A percentile compares a stretch with the other conserved stretches of the same genome.
These are phyloP conservation scores for Claviceps capensis DNA, from an alignment of 2,329 filamentous ascomycete species.

Conservation along the genomic window DNA sequence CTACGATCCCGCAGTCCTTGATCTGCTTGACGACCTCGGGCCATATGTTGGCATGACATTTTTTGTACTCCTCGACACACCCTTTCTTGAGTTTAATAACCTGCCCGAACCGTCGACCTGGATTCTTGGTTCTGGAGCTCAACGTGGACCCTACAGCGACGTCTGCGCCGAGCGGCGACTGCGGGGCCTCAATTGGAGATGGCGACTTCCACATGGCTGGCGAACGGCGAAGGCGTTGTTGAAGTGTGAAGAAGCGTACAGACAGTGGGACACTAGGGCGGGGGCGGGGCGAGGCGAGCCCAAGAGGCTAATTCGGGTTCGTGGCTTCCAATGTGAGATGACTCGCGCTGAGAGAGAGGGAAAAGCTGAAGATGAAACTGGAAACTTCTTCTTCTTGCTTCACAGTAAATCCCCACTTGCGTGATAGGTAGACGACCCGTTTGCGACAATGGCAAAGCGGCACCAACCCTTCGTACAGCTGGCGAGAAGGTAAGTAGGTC, in stretches of 20 bases:
- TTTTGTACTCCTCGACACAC: conserved; percentile 54
- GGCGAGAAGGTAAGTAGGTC: no score
- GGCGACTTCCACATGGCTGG: conserved; percentile 13
- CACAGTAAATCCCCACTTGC: background rate
- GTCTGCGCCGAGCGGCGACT: conserved; percentile 1
- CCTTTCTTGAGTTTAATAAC: conserved; percentile 60
- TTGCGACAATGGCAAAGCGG: background rate
- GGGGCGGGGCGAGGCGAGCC: background rate
- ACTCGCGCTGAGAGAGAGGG: no score
- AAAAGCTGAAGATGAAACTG: no score
- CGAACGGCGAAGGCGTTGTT: background rate
- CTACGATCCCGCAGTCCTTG: conserved; percentile 57
- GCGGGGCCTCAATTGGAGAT: conserved; percentile 8
- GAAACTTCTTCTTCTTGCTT: no score
- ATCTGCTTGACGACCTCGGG: conserved; percentile 66
- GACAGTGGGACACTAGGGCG: background rate
- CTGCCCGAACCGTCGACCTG: conserved; percentile 50
- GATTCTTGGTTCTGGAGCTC: conserved; percentile 19
- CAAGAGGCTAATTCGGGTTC: background rate
- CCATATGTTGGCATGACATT: conserved; percentile 62
- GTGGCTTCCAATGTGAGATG: no score
- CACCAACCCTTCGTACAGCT: no score
- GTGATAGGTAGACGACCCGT: background rate
- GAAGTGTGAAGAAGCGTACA: no score
- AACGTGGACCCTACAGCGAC: background rate